Evolutionary conservation across 805 yeast genomes (phyloP), one percentile per base, ranked within the genome.

Genomic region (Starmerella ratchasimensis): DNA sequence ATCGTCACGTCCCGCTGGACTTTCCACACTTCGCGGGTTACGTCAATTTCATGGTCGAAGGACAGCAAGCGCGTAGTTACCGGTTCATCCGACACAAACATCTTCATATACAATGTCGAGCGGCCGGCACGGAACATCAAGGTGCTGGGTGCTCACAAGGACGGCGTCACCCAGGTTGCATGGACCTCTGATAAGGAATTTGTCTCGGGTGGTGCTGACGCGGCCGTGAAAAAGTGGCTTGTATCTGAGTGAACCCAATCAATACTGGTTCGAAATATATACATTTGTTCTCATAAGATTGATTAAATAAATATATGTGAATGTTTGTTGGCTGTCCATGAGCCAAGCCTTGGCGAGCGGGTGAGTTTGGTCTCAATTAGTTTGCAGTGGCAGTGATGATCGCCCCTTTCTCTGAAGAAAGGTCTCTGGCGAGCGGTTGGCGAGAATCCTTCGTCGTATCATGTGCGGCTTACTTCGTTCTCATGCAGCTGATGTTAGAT

Each of bases 1-100:
- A 61, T 81, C 6, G 51, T 57, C 15, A 83, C 97, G 2, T 73
- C 93, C 0, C 72, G 96, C 55, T 90, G 99, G 99, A 77, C 93
- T 0, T 88, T 82, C 74, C 96, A 90, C 56, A 80, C 86, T 2
- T 77, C 94, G 39, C 74, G 71, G 38, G 78, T 90, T 45, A 74
- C 72, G 41, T 69, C 76, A 22, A 80, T 90, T 33, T 58, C 73
- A 18, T 90, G 97, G 98, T 70, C 76, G 31, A 62, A 62, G 8
- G 84, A 79, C 48, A 76, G 80, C 39, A 73, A 76, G 48, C 74
- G 69, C 48, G 68, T 80, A 31, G 80, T 76, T 16, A 74, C 88
- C 41, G 90, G 79, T 0, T 81, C 95, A 0, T 62, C 83, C 40
- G 99, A 90, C 55, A 76, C 93, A 5, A 76, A 77, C 44, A 62